A percentile compares a stretch with the other conserved stretches of the same genome.
Evolutionary conservation across 257 asterid species (phyloP).

Genomic region (Solanum infundibuliforme): DNA sequence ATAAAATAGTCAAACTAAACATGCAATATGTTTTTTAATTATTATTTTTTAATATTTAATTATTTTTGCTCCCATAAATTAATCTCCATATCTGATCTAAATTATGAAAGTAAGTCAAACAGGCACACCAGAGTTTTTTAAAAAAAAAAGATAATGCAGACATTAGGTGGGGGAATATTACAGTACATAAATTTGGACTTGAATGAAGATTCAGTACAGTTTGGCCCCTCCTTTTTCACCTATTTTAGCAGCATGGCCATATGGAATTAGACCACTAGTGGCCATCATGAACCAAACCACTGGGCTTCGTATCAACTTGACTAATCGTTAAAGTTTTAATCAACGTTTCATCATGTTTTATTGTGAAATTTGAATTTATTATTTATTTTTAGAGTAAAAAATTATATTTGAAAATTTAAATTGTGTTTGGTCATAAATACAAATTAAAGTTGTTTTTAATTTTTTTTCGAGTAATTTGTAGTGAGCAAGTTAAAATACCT

Average conservation of each 20-base stretch:
- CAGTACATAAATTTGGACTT: background rate
- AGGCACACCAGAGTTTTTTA: background rate
- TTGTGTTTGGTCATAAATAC: background rate
- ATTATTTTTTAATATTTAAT: background rate
- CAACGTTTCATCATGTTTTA: accelerated
- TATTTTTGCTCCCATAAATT: background rate
- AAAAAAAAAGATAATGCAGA: background rate
- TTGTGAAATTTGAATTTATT: background rate
- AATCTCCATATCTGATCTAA: background rate
- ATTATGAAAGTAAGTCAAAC: background rate
- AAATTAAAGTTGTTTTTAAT: accelerated
- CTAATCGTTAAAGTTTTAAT: background rate
- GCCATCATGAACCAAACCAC: background rate
- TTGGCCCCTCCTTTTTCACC: background rate
- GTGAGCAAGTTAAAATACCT: background rate
- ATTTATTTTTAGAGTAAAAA: background rate
- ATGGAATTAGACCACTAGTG: background rate
- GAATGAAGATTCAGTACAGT: background rate
- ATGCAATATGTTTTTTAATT: background rate
- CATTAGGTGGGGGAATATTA: background rate
- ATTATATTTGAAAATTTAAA: background rate
- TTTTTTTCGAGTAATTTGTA: too few species aligned
- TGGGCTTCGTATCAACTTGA: background rate
- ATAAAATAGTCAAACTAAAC: background rate
- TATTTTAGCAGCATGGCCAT: background rate